Base-by-base conservation (phyloP, 2,329 filamentous ascomycete genomes). In the Pezicula neosporulosa region DNA sequence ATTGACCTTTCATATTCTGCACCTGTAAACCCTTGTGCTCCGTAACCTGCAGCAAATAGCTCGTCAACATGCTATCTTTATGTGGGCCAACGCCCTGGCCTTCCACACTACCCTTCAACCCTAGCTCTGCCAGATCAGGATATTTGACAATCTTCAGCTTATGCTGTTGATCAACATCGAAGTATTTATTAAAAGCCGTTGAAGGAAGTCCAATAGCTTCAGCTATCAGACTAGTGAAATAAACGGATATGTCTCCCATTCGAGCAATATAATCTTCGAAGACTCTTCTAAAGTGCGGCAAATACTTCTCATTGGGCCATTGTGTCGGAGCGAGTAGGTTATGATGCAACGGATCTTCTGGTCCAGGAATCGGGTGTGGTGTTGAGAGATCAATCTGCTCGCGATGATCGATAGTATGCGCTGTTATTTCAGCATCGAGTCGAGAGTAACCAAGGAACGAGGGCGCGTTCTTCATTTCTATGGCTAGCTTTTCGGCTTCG, bases 101-200 rank as follows among this genome's bases (percentile, higher is more conserved):
- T 56, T 77, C 67, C 19, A 62, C 66, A 24, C 59, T 57, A 3
- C 51, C 65, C 37, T 57, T 51, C 3, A 77, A 66, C 0, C 77
- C 80, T 1, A 88, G 71, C 66, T 83, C 77, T n/a, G 72, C 69
- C 12, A 81, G 68, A 65, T 94, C 90, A 0, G 90, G 90, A 65
- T 94, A 95, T 72, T 89, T 90, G 54, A 95, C 86, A 53, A 96
- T 86, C 74, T 96, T 96, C 62, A 95, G 78, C 74, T 95, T 95
- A 73, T 95, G 89, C 72, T 94, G 90, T 73, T 68, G 61, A 39
- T 77, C 70, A 1, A 61, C 60, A 66, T 92, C 89, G 70, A 93
- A 93, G 75, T 92, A 95, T 61, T 81, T 83, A 64, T 82, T 74
- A 68, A 96, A 95, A 0, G 90, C 89, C 47, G 78, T 70, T 0